These are phyloP conservation scores for Sextonia rubra DNA, from an alignment of 164 flowering plant species.

Conservation along the genomic window DNA sequence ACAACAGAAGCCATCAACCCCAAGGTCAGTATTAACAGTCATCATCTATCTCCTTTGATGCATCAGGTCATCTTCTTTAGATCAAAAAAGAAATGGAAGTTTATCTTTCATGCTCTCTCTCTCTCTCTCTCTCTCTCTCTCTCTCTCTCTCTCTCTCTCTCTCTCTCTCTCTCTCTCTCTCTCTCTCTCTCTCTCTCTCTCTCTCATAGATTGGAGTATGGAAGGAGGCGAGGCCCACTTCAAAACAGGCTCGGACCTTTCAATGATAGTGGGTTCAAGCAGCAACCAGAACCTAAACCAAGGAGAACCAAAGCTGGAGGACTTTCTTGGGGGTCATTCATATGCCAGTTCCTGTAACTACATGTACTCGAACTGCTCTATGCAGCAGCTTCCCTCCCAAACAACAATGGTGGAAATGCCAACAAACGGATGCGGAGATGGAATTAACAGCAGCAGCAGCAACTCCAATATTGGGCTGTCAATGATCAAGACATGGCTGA, in stretches of 20 bases:
- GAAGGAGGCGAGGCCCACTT: conserved; percentile 25
- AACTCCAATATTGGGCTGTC: conserved; percentile 59
- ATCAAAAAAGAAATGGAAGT: not conserved
- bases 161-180: not conserved
- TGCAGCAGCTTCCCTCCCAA: conserved; percentile 27
- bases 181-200: conserved; percentile 7
- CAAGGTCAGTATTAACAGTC: conserved; percentile 36
- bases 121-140: not conserved
- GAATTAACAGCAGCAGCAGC: not conserved
- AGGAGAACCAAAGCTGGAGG: conserved; percentile 78
- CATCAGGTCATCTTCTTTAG: not conserved
- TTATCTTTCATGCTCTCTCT: not conserved
- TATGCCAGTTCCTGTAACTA: conserved; percentile 22
- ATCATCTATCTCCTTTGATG: not conserved
- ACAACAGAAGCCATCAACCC: conserved; percentile 42
- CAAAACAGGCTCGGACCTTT: conserved; percentile 37
- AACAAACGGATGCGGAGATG: conserved; percentile 2
- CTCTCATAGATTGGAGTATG: conserved; percentile 61
- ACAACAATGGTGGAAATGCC: not conserved
- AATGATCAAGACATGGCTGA: conserved; percentile 87
- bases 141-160: conserved; percentile 1
- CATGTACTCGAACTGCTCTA: conserved; percentile 35
- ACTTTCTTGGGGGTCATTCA: conserved; percentile 66
- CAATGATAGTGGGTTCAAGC: conserved; percentile 45
- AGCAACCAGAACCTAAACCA: conserved; percentile 29